phyloP scores from a whole-genome alignment of 2,329 filamentous ascomycete species.

The Chaetomium sp. region DNA sequence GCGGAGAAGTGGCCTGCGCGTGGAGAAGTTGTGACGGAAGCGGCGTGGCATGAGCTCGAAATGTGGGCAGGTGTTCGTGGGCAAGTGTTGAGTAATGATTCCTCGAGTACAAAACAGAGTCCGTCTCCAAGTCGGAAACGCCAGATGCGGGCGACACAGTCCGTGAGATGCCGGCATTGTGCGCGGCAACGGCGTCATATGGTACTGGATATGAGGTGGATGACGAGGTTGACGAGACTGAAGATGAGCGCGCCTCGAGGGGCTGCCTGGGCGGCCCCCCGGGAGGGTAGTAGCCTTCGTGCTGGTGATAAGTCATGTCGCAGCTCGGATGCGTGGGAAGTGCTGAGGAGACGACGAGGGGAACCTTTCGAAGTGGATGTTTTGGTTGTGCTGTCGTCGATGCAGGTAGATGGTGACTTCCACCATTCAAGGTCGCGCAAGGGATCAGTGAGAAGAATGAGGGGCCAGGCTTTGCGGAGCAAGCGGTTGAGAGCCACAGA shows the following conservation, averaged over 20 bases:
- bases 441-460: not conserved
- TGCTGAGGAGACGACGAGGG: slow-evolving; percentile 19
- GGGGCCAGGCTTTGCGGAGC: not conserved
- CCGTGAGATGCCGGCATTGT: slow-evolving; percentile 19
- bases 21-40: slow-evolving; percentile 30
- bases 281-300: slow-evolving; percentile 3
- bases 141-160: slow-evolving; percentile 29
- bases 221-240: slow-evolving; percentile 33
- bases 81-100: slow-evolving; percentile 17
- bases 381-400: slow-evolving; percentile 9
- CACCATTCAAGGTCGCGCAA: slow-evolving; percentile 22
- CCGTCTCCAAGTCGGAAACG: slow-evolving; percentile 16
- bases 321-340: slow-evolving; percentile 11
- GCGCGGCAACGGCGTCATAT: slow-evolving; percentile 8
- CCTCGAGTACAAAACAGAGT: slow-evolving; percentile 11
- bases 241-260: slow-evolving; percentile 28
- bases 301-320: slow-evolving; percentile 21
- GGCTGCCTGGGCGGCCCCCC: slow-evolving; percentile 14
- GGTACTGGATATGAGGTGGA: slow-evolving; percentile 23
- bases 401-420: slow-evolving; percentile 26
- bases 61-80: slow-evolving; percentile 19
- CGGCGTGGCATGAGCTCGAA: slow-evolving; percentile 20
- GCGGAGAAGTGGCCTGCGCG: slow-evolving; percentile 17
- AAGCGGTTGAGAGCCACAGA: not conserved
- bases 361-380: slow-evolving; percentile 21